Base-by-base conservation (phyloP, 768 basidiomycete species). In the Termitomyces sp. region DNA sequence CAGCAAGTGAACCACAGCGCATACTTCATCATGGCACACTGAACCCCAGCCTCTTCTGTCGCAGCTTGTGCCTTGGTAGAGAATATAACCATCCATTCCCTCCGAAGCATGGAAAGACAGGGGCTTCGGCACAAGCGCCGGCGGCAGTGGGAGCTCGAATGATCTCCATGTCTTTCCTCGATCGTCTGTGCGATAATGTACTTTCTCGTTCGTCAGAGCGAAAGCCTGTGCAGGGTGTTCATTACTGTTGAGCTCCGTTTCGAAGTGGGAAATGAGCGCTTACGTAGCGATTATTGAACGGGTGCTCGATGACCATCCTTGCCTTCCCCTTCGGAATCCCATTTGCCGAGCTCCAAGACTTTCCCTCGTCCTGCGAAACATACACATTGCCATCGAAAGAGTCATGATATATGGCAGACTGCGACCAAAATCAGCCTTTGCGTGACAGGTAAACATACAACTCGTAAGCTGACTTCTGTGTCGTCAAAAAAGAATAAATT, bases 401-500 rank as follows among this genome's bases (percentile, higher is more conserved):
- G 72, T 98, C 95, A 67, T 94, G 92, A 66, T 90, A 94, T 50
- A 96, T 76, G n/a, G 87, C 89, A 59, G 70, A 66, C 81, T 81
- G 22, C 2, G 44, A 39, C 37, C 41, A 42, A 49, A 41, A 58
- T 66, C 53, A 68, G 59, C 50, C 39, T 13, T 42, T 48, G 45
- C 33, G 47, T 47, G 37, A 50, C 13, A 41, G 54, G 3, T 42
- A 55, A 50, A 24, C n/a, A 50, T 42, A 9, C 8, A 3, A 62
- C 54, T 55, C 66, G 20, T 20, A 30, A 54, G 77, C 88, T 65
- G 65, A 95, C 95, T 33, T 87, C 73, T 7, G 92, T 88, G 74
- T 97, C 96, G 62, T 98, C 91, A 74, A 98, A 97, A 80, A 94
- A 98, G 76, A 89, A 91, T 54, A 96, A 69, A 65, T 81, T 79